Conservation (phyloP, 2,329 filamentous ascomycete genomes). For the Hymenoscyphus linearis region DNA sequence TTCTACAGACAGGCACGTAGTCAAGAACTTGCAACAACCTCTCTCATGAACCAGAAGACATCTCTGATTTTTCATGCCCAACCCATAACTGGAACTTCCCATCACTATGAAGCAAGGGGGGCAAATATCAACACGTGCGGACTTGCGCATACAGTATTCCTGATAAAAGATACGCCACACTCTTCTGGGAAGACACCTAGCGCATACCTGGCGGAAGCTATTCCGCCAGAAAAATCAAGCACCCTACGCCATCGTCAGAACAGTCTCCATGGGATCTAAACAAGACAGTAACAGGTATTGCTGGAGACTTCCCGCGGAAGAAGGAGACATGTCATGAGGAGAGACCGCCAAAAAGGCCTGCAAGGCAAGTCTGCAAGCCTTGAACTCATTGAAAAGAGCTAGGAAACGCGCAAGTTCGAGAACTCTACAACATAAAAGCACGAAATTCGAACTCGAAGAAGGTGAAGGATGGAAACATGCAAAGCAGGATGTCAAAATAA, state of each 20-base stretch:
- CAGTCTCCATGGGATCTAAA: not conserved
- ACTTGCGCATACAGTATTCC: not conserved
- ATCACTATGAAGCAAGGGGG: not conserved
- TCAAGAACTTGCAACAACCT: not conserved
- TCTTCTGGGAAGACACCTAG: not conserved
- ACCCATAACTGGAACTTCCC: not conserved
- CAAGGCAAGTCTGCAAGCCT: too few relatives aligned
- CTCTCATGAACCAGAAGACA: not conserved
- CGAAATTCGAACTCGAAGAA: not conserved
- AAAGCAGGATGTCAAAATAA: not conserved
- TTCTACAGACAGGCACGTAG: not conserved
- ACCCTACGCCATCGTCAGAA: not conserved
- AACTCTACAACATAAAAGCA: not conserved
- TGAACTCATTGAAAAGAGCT: not conserved
- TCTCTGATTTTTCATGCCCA: not conserved
- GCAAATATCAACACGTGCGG: not conserved
- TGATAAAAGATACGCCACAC: not conserved
- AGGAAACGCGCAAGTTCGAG: not conserved
- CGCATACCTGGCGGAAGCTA: not conserved
- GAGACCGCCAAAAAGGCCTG: too few relatives aligned
- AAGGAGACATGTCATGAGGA: too few relatives aligned
- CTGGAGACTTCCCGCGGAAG: too few relatives aligned
- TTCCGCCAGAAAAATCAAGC: not conserved
- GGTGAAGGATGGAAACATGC: not conserved
- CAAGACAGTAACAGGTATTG: too few relatives aligned